phyloP scores from a whole-genome alignment of 768 basidiomycete genomes.

The Solioccasus polychromus region DNA sequence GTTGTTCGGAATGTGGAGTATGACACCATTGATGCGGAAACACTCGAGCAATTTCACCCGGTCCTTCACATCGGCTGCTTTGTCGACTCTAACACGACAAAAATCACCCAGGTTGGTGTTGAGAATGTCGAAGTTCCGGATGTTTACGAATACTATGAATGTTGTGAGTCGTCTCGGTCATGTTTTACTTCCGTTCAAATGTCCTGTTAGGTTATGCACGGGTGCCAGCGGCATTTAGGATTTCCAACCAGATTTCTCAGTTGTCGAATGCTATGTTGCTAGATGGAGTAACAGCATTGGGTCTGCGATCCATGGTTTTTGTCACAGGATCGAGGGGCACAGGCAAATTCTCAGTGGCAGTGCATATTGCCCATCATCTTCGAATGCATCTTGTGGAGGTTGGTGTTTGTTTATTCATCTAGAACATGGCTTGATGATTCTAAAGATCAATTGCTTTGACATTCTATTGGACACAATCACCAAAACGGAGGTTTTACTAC shows the following conservation, averaged over 20 bases:
- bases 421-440: background rate
- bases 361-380: constrained; percentile 52
- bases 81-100: constrained; percentile 71
- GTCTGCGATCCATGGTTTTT: constrained; percentile 67
- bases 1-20: constrained; percentile 74
- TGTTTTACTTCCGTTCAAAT: constrained; percentile 2
- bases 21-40: constrained; percentile 43
- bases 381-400: constrained; percentile 85
- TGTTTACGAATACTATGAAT: constrained; percentile 43
- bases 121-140: constrained; percentile 65
- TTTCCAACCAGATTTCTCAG: constrained; percentile 49
- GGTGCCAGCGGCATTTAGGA: constrained; percentile 1
- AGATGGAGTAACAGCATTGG: constrained; percentile 53
- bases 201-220: constrained; percentile 18
- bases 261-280: constrained; percentile 60
- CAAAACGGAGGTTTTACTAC: constrained; percentile 71
- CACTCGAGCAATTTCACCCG: constrained; percentile 47
- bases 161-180: constrained; percentile 40
- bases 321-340: constrained; percentile 76
- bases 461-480: constrained; percentile 73
- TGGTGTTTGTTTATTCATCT: background rate
- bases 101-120: constrained; percentile 75
- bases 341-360: constrained; percentile 73
- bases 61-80: constrained; percentile 81
- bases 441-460: constrained; percentile 83